Percentiles rank a stretch among this genome's conserved stretches.
phyloP scores from a whole-genome alignment of 1,139 yeast species.

The Geotrichum australiense region DNA sequence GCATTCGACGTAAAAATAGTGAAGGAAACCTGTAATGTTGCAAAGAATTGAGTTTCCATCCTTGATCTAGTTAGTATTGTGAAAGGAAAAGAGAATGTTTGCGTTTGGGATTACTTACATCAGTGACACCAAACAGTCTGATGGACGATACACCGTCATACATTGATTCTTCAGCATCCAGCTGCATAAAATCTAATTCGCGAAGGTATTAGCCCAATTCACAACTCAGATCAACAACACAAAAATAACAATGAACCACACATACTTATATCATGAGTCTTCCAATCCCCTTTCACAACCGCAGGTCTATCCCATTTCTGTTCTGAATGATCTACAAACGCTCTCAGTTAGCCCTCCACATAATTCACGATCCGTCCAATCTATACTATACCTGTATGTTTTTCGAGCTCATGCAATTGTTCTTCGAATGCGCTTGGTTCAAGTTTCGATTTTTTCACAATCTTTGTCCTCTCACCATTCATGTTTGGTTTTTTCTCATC shows the following conservation, averaged over 20 bases:
- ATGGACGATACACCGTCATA: slow-evolving; percentile 48
- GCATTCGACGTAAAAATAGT: slow-evolving; percentile 87
- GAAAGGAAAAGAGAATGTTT: not conserved
- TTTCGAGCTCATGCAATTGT: slow-evolving; percentile 37
- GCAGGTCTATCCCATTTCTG: slow-evolving; percentile 62
- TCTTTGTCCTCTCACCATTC: slow-evolving; percentile 2
- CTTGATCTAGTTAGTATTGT: slow-evolving; percentile 3
- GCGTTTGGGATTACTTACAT: slow-evolving; percentile 19
- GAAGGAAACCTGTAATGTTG: slow-evolving; percentile 80
- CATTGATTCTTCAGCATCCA: slow-evolving; percentile 83
- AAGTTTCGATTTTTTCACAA: slow-evolving; percentile 10
- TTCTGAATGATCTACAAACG: slow-evolving; percentile 28
- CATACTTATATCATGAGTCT: slow-evolving; percentile 41
- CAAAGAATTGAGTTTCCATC: slow-evolving; percentile 86
- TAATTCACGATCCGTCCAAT: not conserved
- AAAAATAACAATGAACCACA: not conserved
- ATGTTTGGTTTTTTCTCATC: slow-evolving; percentile 1
- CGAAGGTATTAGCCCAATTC: no score
- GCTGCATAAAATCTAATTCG: slow-evolving; percentile 62
- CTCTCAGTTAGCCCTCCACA: not conserved
- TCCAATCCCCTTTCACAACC: slow-evolving; percentile 45
- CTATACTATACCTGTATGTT: slow-evolving; percentile 21
- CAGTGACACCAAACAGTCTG: slow-evolving; percentile 88
- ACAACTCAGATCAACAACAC: no score
- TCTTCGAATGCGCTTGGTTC: slow-evolving; percentile 40